Base-by-base conservation (phyloP, 192 early-diverging fungal species). In the Anaeromyces robustus region DNA sequence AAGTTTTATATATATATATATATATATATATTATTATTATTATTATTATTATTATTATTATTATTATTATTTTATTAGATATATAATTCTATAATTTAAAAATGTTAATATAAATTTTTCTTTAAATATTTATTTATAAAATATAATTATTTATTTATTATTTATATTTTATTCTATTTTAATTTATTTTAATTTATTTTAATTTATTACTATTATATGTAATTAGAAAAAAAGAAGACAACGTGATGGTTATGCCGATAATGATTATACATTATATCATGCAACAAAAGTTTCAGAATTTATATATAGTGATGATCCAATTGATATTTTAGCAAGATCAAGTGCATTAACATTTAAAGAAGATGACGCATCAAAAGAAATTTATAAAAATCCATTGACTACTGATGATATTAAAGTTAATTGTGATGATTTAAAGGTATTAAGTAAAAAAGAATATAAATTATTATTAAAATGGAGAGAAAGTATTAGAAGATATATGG, bases 181-280 rank as follows among this genome's bases (percentile, higher is more conserved):
- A n/a, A n/a, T n/a, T n/a, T n/a, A n/a, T n/a, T n/a, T n/a, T n/a
- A n/a, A 14, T 2, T 84, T 1, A 4, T 6, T 81, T 13, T 41
- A 14, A 39, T 12, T 14, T 39, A 14, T 39, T 12, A 28, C 5
- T 79, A 77, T 18, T 11, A 77, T 52, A 0, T 3, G 2, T 52
- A 11, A n/a, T 11, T 78, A 87, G 83, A 96, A 97, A 88, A 90
- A 94, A 80, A 90, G 89, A 80, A 90, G 97, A 80, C 93, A 97
- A 77, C 90, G 97, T 85, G 95, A 96, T 82, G 97, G 97, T 84
- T 99, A 99, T 87, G 96, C 95, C 81, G 96, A 98, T 81, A 96
- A 96, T 78, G 94, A 98, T 83, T 96, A 96, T 86, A 96, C 93
- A 19, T 87, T 96, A 79, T 92, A 94, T 89, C 92, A 94, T 80